These are phyloP conservation scores for Phytophthora sojae DNA, from an alignment of 352 stramenopile genomes.

Conservation along the genomic window DNA sequence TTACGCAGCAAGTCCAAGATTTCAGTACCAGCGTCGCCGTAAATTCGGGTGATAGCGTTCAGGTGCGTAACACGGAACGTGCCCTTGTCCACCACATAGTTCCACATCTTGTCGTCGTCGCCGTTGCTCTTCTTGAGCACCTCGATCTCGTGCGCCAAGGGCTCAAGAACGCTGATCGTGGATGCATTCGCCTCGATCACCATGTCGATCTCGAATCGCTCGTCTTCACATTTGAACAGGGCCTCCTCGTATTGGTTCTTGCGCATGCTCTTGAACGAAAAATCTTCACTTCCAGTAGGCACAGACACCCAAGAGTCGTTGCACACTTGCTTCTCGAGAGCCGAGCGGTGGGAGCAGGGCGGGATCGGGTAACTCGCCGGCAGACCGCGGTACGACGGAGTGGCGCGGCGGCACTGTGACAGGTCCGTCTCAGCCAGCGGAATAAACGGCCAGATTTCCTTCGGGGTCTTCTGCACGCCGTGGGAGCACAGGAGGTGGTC, in stretches of 20 bases:
- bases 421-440: constrained; percentile 92
- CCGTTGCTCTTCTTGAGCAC: constrained; percentile 73
- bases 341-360: constrained; percentile 95
- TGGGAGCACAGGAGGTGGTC: constrained; percentile 78
- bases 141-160: constrained; percentile 96
- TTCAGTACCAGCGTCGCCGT: constrained; percentile 94
- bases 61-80: constrained; percentile 97
- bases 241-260: constrained; percentile 99
- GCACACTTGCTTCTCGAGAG: constrained; percentile 92
- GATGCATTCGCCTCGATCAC: constrained; percentile 97
- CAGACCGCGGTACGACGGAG: constrained; percentile 97
- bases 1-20: constrained; percentile 95
- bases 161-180: constrained; percentile 96
- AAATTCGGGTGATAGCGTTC: constrained; percentile 98
- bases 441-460: constrained; percentile 93
- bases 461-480: constrained; percentile 79
- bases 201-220: constrained; percentile 95
- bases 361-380: constrained; percentile 97
- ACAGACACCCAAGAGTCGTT: constrained; percentile 98
- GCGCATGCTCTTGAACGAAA: constrained; percentile 98
- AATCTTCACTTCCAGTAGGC: constrained; percentile 98
- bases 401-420: constrained; percentile 91
- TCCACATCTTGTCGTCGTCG: constrained; percentile 83
- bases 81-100: constrained; percentile 94
- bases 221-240: constrained; percentile 99